phyloP scores from a whole-genome alignment of 2,329 filamentous ascomycete species.

The Curvularia spicifera region DNA sequence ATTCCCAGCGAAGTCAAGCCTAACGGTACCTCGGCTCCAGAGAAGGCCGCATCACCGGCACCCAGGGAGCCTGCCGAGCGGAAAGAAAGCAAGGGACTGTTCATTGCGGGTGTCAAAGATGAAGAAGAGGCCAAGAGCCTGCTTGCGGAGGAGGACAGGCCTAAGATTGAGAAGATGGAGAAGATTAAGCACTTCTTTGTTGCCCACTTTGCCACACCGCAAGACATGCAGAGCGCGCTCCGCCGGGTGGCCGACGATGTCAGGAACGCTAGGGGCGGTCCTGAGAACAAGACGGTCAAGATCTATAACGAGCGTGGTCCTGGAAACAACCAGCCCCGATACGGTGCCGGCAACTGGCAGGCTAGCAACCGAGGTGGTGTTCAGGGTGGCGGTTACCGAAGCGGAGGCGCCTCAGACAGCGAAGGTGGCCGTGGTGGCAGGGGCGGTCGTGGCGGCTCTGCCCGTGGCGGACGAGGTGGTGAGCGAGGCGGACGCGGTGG shows the following conservation, averaged over 20 bases:
- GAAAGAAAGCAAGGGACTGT: conserved; percentile 79
- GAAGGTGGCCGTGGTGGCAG: conserved; percentile 70
- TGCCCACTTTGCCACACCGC: conserved; percentile 78
- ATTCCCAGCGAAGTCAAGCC: conserved; percentile 52
- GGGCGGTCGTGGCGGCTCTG: conserved; percentile 54
- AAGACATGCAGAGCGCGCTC: conserved; percentile 82
- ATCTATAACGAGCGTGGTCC: conserved; percentile 72
- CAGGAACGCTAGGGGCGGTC: conserved; percentile 75
- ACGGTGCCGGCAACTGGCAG: conserved; percentile 64
- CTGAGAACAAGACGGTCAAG: conserved; percentile 81
- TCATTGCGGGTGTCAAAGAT: conserved; percentile 83
- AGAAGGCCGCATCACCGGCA: conserved; percentile 47
- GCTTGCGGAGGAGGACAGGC: conserved; percentile 80
- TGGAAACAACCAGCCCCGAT: conserved; percentile 55
- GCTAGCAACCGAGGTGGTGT: conserved; percentile 69
- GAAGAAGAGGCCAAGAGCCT: conserved; percentile 83
- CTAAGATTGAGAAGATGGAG: conserved; percentile 72
- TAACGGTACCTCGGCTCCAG: conserved; percentile 58
- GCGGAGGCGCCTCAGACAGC: conserved; percentile 77
- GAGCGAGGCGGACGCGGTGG: conserved; percentile 49
- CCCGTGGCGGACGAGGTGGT: conserved; percentile 61
- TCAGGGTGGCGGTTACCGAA: conserved; percentile 79
- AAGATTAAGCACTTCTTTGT: conserved; percentile 84
- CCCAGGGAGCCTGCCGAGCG: conserved; percentile 62
- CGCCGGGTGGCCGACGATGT: conserved; percentile 75